Evolutionary conservation across 805 yeast genomes (phyloP), one percentile per base, ranked within the genome.

Genomic region (Candida insectorum): DNA sequence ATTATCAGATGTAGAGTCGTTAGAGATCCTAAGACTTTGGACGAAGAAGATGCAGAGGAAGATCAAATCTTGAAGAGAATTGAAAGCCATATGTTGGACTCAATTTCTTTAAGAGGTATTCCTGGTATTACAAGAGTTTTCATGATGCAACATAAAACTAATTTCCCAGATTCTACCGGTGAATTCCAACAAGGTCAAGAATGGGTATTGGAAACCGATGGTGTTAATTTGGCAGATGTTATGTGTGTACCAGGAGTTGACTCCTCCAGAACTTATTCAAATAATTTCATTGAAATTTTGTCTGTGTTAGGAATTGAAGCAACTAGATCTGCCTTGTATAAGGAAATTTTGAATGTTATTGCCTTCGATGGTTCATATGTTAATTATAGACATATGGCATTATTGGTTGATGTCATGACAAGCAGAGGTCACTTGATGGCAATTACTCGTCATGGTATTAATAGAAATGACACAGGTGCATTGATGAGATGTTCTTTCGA

Each of bases 321-420:
- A 26, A 94, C 97, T 16, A 81, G 98, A 62, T 77, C 89, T 34
- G 95, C 97, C 1, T 70, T 93, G 50, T 93, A 82, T 73, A 85
- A 81, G 58, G 98, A 93, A 69, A 88, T 93, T 52, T 79, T 85
- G 65, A 93, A 93, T 55, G 99, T 93, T 50, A 88, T 93, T 75
- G 96, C 97, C 3, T 93, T 95, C 53, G 99, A 93, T 75, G 99
- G 98, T 85, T 89, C 98, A 24, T 93, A 93, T 54, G 99, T 93
- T 42, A 93, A 93, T 65, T 93, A 93, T 67, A 82, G 99, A 67
- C 99, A 93, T 55, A 83, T 93, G 93, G 97, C 99, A 4, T 70
- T 93, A 51, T 73, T 93, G 51, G 97, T 93, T 39, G 99, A 93
- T 69, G 94, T 89, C 24, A 93, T 93, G 99, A 93, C 99, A 2